These are phyloP conservation scores for Cyclotella cryptica DNA, from an alignment of 108 stramenopile genomes.

Conservation along the genomic window DNA sequence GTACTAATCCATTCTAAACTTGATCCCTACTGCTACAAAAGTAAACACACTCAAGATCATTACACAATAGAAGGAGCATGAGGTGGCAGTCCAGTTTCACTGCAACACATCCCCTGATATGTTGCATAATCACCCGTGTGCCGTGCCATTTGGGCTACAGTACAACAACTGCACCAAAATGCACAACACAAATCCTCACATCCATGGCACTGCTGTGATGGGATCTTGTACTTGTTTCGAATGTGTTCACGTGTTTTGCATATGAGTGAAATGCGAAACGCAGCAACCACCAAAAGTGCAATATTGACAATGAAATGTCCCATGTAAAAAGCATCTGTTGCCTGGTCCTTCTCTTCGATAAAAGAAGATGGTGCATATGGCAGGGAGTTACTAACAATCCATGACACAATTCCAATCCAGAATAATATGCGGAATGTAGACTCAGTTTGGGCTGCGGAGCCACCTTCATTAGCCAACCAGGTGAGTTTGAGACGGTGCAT, in stretches of 20 bases:
- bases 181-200: constrained; percentile 79
- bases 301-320: too few relatives aligned
- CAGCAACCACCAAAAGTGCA: too few relatives aligned
- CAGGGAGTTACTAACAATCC: too few relatives aligned
- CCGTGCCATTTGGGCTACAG: constrained; percentile 77
- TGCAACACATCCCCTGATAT: constrained; percentile 63
- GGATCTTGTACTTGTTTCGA: constrained; percentile 78
- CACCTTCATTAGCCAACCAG: constrained; percentile 39
- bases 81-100: constrained; percentile 72
- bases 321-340: too few relatives aligned
- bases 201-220: constrained; percentile 63
- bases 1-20: background rate
- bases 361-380: too few relatives aligned
- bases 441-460: constrained; percentile 26
- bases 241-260: constrained; percentile 61
- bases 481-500: constrained; percentile 57
- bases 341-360: too few relatives aligned
- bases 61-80: constrained; percentile 61
- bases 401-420: constrained; percentile 31
- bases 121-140: constrained; percentile 89
- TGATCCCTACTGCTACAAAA: too few relatives aligned
- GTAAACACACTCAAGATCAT: background rate
- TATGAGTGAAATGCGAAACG: too few relatives aligned
- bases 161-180: constrained; percentile 76
- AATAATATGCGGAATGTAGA: constrained; percentile 62